Base-by-base conservation (phyloP, 176 grass and related monocot species). In the Thalia dealbata region DNA sequence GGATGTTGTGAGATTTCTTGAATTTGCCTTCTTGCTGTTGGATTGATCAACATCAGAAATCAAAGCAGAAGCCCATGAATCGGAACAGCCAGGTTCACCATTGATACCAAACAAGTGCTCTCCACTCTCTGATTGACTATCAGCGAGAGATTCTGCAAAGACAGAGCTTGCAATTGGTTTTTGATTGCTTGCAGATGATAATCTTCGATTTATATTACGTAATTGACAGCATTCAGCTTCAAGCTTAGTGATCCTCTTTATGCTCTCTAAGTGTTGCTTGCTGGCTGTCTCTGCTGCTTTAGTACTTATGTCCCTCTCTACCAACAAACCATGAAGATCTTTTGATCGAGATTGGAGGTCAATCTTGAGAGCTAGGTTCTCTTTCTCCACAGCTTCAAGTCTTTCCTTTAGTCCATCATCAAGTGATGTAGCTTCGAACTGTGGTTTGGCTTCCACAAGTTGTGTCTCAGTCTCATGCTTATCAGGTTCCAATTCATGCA, bases 261-360 rank as follows among this genome's bases (percentile, higher is more conserved):
- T 86, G 50, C 85, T 87, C 66, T 99, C 95, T 72, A 99, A 72
- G 60, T 91, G 87, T 23, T 88, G 90, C 82, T 93, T 93, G 73
- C 95, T 99, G 4, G 95, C 95, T 75, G 90, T 85, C 75, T 99
- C 95, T 81, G 95, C 95, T 75, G 85, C 88, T 79, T 95, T 82
- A 73, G 81, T 95, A 78, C 83, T 95, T 24, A 99, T 81, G 45
- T 99, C 95, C 63, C 87, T 86, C 80, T 99, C 95, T 38, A 84
- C 43, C 73, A 84, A 35, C 18, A 99, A 69, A 65, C 91, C 74
- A 72, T 83, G 85, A 45, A 95, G 52, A 73, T 91, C 83, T 69
- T 87, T 78, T 9, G 72, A 87, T 50, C 78, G 78, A 10, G 64
- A 42, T 43, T 84, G 32, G 13, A 96, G 62, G 28, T 92, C 68